phyloP scores from a whole-genome alignment of 2,329 filamentous ascomycete species.

The Chalaropsis ovoidea region DNA sequence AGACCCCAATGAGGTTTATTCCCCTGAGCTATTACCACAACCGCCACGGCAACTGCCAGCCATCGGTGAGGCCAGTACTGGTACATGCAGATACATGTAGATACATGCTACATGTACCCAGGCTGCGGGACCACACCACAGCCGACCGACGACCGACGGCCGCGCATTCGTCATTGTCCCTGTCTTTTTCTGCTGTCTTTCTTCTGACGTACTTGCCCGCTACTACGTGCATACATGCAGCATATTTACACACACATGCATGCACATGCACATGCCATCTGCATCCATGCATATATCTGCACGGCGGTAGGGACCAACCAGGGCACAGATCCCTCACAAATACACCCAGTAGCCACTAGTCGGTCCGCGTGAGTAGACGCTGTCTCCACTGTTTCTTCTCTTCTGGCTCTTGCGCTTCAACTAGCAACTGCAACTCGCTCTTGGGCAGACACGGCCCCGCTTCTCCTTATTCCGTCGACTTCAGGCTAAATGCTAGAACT shows the following conservation, averaged over 20 bases:
- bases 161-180: not conserved
- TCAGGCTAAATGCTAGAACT: constrained; percentile 3
- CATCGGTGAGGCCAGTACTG: not conserved
- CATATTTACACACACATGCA: too few relatives aligned
- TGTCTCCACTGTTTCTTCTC: not conserved
- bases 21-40: constrained; percentile 15
- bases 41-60: not conserved
- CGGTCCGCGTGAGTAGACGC: not conserved
- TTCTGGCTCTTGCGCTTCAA: too few relatives aligned
- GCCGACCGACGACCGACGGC: too few relatives aligned
- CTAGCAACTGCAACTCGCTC: too few relatives aligned
- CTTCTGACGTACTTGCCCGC: not conserved
- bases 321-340: not conserved
- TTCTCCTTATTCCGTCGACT: not conserved
- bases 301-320: not conserved
- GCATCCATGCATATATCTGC: not conserved
- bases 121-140: too few relatives aligned
- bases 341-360: not conserved
- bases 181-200: not conserved
- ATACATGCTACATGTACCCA: not conserved
- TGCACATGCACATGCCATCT: constrained; percentile 8
- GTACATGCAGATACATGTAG: not conserved
- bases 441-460: not conserved
- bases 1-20: constrained; percentile 12
- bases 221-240: not conserved